Evolutionary conservation across 148 eudicot species (phyloP).

Genomic region (Camellia lanceoleosa): DNA sequence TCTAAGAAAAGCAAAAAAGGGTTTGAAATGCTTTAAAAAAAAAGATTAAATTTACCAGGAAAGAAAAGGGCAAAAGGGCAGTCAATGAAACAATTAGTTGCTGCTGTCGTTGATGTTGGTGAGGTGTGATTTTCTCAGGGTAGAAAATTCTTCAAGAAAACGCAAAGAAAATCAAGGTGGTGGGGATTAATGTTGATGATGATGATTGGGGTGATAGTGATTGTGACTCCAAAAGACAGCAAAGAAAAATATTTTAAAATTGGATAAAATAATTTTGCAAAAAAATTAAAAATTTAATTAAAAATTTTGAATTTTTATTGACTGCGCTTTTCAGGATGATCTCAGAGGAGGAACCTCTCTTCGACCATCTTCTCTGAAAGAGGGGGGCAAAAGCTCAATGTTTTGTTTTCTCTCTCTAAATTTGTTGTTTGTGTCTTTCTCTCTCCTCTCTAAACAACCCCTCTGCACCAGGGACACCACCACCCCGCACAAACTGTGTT

Average conservation of each 20-base stretch:
- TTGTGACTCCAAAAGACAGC: not conserved
- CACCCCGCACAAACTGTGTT: not conserved
- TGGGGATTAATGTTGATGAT: not conserved
- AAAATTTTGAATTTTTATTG: conserved; percentile 9
- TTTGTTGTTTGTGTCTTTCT: conserved; percentile 18
- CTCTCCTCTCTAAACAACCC: conserved; percentile 24
- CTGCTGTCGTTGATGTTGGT: conserved; percentile 1
- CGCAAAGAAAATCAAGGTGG: not conserved
- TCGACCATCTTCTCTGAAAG: conserved; percentile 40
- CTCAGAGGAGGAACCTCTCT: conserved; percentile 45
- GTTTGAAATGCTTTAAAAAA: not conserved
- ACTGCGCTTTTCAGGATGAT: conserved; percentile 48
- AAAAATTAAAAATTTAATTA: not conserved
- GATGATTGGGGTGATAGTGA: not conserved
- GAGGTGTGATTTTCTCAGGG: not conserved
- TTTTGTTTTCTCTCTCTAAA: conserved; percentile 24
- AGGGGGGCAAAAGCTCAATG: conserved; percentile 20
- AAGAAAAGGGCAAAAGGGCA: conserved; percentile 21
- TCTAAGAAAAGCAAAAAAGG: conserved; percentile 24
- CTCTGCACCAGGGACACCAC: conserved; percentile 18
- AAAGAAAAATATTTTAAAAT: not conserved
- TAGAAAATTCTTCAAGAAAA: not conserved
- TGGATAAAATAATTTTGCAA: not conserved
- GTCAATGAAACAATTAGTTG: conserved; percentile 16
- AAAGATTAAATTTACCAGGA: conserved; percentile 33